phyloP scores from a whole-genome alignment of 2,329 filamentous ascomycete species.

The Ophiostoma sp. region DNA sequence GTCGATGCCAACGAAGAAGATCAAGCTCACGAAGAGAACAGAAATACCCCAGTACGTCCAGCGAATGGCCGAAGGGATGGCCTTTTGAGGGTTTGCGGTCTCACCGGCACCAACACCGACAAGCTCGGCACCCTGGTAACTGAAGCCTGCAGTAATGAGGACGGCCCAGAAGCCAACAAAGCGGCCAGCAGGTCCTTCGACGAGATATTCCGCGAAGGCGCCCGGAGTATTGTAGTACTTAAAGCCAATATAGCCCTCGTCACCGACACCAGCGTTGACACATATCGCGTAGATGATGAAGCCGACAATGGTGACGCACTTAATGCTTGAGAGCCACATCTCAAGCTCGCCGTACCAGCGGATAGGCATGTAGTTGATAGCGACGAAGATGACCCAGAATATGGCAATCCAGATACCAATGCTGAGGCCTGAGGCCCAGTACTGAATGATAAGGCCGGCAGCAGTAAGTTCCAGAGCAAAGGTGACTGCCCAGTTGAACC shows the following conservation, averaged over 20 bases:
- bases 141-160: slow-evolving; percentile 38
- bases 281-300: slow-evolving; percentile 53
- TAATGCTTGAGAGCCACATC: slow-evolving; percentile 44
- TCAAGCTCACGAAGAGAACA: slow-evolving; percentile 62
- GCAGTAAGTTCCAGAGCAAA: slow-evolving; percentile 66
- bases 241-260: slow-evolving; percentile 45
- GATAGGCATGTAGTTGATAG: slow-evolving; percentile 34
- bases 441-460: slow-evolving; percentile 9
- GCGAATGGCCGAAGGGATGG: slow-evolving; percentile 61
- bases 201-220: slow-evolving; percentile 35
- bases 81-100: slow-evolving; percentile 61
- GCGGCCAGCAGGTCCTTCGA: slow-evolving; percentile 40
- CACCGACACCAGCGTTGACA: slow-evolving; percentile 53
- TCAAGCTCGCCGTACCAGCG: slow-evolving; percentile 41
- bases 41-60: slow-evolving; percentile 65
- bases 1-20: slow-evolving; percentile 61
- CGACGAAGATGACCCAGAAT: slow-evolving; percentile 16
- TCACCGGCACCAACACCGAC: slow-evolving; percentile 66
- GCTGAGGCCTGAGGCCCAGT: slow-evolving; percentile 11
- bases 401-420: slow-evolving; percentile 8
- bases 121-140: slow-evolving; percentile 51
- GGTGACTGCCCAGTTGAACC: slow-evolving; percentile 47
- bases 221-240: slow-evolving; percentile 42
- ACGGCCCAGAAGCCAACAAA: slow-evolving; percentile 30
- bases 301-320: slow-evolving; percentile 48